These are phyloP conservation scores for Cerrena zonata DNA, from an alignment of 1,284 basidiomycete genomes.

Conservation along the genomic window DNA sequence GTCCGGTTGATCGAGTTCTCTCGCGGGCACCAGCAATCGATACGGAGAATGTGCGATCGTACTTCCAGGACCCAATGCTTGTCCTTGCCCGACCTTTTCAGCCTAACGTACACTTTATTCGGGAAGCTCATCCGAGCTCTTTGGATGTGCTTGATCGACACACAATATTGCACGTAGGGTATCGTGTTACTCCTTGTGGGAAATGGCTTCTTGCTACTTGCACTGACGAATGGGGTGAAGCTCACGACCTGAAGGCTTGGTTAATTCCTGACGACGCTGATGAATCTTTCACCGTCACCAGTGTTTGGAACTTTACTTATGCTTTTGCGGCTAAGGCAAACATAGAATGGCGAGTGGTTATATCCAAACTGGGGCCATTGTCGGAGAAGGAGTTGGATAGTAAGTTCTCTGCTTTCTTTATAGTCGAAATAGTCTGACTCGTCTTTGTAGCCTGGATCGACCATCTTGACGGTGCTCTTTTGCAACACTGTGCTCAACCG, in stretches of 20 bases:
- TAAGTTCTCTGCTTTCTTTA: constrained; percentile 31
- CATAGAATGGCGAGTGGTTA: constrained; percentile 73
- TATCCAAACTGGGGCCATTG: constrained; percentile 63
- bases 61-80: constrained; percentile 61
- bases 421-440: constrained; percentile 2
- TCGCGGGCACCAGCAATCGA: constrained; percentile 42
- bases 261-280: constrained; percentile 40
- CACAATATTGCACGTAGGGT: constrained; percentile 71
- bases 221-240: constrained; percentile 73
- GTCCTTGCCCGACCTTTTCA: constrained; percentile 49
- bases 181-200: constrained; percentile 54
- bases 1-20: constrained; percentile 54
- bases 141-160: constrained; percentile 67
- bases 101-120: constrained; percentile 40
- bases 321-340: constrained; percentile 56
- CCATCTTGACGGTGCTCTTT: constrained; percentile 38
- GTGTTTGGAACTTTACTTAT: constrained; percentile 64
- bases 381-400: constrained; percentile 57
- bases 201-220: constrained; percentile 74
- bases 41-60: constrained; percentile 34
- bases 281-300: constrained; percentile 40
- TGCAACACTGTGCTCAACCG: constrained; percentile 33
- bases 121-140: constrained; percentile 40
- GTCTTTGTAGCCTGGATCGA: constrained; percentile 56
- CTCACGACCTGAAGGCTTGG: constrained; percentile 62